These are phyloP conservation scores for Gilbertella persicaria DNA, from an alignment of 371 early-diverging fungal genomes.

Conservation along the genomic window DNA sequence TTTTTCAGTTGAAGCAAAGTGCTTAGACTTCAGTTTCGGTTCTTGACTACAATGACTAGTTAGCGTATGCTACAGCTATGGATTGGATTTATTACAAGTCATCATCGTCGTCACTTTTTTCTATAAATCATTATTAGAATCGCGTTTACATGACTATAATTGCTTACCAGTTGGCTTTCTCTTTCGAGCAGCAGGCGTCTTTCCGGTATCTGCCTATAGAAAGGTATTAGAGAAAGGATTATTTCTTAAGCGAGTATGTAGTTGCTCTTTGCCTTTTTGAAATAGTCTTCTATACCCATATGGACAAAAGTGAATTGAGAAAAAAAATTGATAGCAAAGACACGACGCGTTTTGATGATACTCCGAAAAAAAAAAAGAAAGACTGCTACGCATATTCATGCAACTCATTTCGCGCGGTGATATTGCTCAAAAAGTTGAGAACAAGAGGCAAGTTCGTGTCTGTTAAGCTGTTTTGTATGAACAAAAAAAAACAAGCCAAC, in stretches of 20 bases:
- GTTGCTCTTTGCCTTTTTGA: not conserved
- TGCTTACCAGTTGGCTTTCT: conserved; percentile 4
- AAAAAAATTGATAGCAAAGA: too few relatives aligned
- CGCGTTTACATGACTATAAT: not conserved
- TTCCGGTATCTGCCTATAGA: not conserved
- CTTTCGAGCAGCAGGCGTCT: conserved; percentile 11
- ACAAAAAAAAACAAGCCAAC: too few relatives aligned
- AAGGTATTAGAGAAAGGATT: too few relatives aligned
- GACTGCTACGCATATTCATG: too few relatives aligned
- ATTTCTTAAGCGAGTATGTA: not conserved
- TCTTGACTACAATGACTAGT: conserved; percentile 4
- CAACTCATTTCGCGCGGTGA: too few relatives aligned
- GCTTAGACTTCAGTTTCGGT: not conserved
- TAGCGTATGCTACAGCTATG: not conserved
- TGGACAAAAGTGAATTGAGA: too few relatives aligned
- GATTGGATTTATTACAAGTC: conserved; percentile 10
- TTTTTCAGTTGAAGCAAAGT: not conserved
- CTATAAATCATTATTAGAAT: not conserved
- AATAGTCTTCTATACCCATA: not conserved
- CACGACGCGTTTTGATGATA: too few relatives aligned
- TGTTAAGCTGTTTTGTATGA: too few relatives aligned
- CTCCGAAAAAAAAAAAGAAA: too few relatives aligned
- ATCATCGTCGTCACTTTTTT: not conserved
- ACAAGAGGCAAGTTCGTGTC: too few relatives aligned
- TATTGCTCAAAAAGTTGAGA: too few relatives aligned